Conservation (phyloP, 1,284 basidiomycete genomes). For the Ustilago shanxiensis region DNA sequence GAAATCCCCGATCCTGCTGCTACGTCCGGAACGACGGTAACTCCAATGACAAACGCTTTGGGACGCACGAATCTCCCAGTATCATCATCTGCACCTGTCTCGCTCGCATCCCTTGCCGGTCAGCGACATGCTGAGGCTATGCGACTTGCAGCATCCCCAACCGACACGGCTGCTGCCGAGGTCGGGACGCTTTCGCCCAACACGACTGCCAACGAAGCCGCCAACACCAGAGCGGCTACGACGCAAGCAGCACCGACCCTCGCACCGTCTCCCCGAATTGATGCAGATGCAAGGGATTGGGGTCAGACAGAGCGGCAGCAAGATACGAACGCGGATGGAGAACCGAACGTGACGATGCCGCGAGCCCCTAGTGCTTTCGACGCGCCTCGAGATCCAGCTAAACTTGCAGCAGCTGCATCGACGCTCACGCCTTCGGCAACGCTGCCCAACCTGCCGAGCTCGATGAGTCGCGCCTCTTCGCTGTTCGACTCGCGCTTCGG, state of each 20-base stretch:
- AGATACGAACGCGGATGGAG: neutral
- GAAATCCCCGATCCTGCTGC: neutral
- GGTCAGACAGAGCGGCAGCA: neutral
- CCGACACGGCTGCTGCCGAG: neutral
- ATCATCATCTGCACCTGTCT: constrained; percentile 26
- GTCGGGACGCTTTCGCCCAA: neutral
- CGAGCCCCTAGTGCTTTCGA: constrained; percentile 51
- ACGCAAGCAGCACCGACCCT: constrained; percentile 7
- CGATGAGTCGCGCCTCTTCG: constrained; percentile 33
- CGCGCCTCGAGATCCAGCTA: constrained; percentile 50
- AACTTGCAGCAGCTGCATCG: constrained; percentile 41
- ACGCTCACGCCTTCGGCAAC: constrained; percentile 29
- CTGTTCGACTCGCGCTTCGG: constrained; percentile 36
- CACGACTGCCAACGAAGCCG: neutral
- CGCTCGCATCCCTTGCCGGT: neutral
- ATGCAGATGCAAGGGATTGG: constrained; percentile 15
- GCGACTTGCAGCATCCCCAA: neutral
- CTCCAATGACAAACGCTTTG: neutral
- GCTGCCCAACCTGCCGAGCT: constrained; percentile 34
- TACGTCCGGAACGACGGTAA: neutral
- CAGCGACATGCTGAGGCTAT: neutral
- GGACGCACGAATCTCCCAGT: constrained; percentile 8
- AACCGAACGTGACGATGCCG: constrained; percentile 29
- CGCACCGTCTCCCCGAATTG: constrained; percentile 42
- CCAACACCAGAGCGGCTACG: neutral